phyloP scores from a whole-genome alignment of 1,139 yeast genomes.

The Kodamaea alishanica region DNA sequence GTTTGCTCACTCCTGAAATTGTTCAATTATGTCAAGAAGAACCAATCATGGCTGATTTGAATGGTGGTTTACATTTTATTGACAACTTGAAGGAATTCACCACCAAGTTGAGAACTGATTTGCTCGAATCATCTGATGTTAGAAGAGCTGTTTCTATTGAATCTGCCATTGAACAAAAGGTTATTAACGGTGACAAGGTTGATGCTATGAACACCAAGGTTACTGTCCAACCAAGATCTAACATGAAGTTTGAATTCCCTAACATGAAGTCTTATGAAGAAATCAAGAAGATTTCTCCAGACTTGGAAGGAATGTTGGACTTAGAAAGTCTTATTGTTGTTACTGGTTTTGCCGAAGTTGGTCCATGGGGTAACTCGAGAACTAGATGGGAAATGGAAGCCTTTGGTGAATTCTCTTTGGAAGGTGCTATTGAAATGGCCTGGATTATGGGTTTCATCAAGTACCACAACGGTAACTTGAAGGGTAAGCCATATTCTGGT shows the following conservation, averaged over 20 bases:
- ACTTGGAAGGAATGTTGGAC: slow-evolving; percentile 87
- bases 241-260: slow-evolving; percentile 93
- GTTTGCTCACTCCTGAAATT: slow-evolving; percentile 84
- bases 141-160: slow-evolving; percentile 95
- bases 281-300: slow-evolving; percentile 65
- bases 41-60: slow-evolving; percentile 96
- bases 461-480: slow-evolving; percentile 88
- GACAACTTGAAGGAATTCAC: slow-evolving; percentile 90
- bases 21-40: slow-evolving; percentile 85
- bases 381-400: slow-evolving; percentile 99
- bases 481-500: slow-evolving; percentile 86
- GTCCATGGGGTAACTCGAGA: slow-evolving; percentile 99
- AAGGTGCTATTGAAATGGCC: slow-evolving; percentile 98
- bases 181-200: slow-evolving; percentile 84
- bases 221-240: slow-evolving; percentile 84
- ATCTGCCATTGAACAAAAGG: slow-evolving; percentile 88
- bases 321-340: slow-evolving; percentile 89
- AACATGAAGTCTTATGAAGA: slow-evolving; percentile 71
- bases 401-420: slow-evolving; percentile 89
- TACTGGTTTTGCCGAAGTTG: slow-evolving; percentile 97
- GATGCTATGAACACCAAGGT: slow-evolving; percentile 82
- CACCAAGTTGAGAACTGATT: slow-evolving; percentile 72
- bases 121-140: slow-evolving; percentile 81
- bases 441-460: slow-evolving; percentile 98
- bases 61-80: slow-evolving; percentile 95